Base-by-base conservation (phyloP, 495 filamentous ascomycete genomes). In the Aeminium ludgeri region DNA sequence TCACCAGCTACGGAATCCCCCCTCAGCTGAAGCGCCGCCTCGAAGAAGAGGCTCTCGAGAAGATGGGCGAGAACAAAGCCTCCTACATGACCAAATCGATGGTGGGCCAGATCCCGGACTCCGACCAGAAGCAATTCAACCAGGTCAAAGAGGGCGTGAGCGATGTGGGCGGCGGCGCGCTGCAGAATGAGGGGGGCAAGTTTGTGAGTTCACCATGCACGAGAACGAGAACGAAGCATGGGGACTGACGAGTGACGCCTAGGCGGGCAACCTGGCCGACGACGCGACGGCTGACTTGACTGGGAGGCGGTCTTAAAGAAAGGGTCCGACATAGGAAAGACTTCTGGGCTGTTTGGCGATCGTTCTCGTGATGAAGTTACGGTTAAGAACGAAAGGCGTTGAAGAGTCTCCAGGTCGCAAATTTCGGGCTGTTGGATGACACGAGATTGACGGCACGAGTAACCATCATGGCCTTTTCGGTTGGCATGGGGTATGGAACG, bases 41-140 rank as follows among this genome's bases (percentile, higher is more conserved):
- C 18, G 65, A 72, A 43, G 58, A 68, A 30, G 47, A 67, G 4
- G 43, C 67, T 1, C 55, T 72, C 1, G 60, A 70, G 41, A 59
- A 56, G 29, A 69, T 70, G 61, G 69, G 67, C 12, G 68, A 73
- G 49, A 73, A 63, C 20, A 69, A 67, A 36, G 48, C 59, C 30
- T 59, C 56, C 8, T 60, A 62, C 41, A 43, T 62, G 36, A 46
- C 51, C 19, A 62, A 62, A 43, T 53, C 59, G 40, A 53, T 55
- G 44, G 49, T 63, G 36, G 48, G 45, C 50, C 57, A 59, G 49
- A 25, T 63, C 16, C 60, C 60, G 6, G 55, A 43, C 19, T 53
- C 55, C 20, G 60, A 61, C 39, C 57, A 61, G 41, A 41, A 61
- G 48, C 46, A 60, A 11, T 27, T 61, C 50, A 59, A 63, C 45